Evolutionary conservation across 2,329 filamentous ascomycete species (phyloP).

Genomic region (Aspergillus fructus): DNA sequence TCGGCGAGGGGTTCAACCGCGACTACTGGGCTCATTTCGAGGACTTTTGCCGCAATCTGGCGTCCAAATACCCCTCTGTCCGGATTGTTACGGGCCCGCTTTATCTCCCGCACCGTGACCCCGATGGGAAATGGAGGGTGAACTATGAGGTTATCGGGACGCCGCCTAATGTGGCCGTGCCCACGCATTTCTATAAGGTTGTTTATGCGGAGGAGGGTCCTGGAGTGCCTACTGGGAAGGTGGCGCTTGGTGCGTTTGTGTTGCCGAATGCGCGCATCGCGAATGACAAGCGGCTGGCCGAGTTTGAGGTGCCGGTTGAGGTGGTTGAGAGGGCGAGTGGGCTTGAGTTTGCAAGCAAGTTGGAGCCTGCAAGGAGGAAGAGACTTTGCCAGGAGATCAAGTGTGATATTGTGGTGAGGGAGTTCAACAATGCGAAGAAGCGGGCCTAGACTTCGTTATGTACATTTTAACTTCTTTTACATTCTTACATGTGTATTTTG

Average conservation of each 20-base stretch:
- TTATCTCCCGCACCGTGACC: constrained; percentile 83
- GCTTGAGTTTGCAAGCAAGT: constrained; percentile 80
- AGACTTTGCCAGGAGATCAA: constrained; percentile 81
- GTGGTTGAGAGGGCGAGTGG: constrained; percentile 89
- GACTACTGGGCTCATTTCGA: constrained; percentile 99
- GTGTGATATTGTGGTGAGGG: constrained; percentile 79
- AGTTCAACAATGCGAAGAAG: constrained; percentile 66
- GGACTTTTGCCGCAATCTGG: constrained; percentile 88
- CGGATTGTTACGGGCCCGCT: constrained; percentile 90
- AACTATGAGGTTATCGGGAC: constrained; percentile 93
- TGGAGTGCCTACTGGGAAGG: constrained; percentile 60
- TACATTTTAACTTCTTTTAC: not conserved
- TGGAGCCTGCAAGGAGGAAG: constrained; percentile 72
- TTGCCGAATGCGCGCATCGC: constrained; percentile 86
- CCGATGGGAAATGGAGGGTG: constrained; percentile 93
- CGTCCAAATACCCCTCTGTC: constrained; percentile 77
- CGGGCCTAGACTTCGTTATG: constrained; percentile 12
- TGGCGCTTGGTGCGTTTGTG: constrained; percentile 91
- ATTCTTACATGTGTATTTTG: not conserved
- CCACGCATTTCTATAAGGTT: constrained; percentile 99
- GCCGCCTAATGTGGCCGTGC: constrained; percentile 91
- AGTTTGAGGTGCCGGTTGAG: constrained; percentile 95
- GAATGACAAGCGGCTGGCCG: constrained; percentile 80
- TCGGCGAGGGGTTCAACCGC: constrained; percentile 96
- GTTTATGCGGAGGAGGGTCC: constrained; percentile 88